Evolutionary conservation across 148 eudicot genomes (phyloP), one percentile per base, ranked within the genome.

Genomic region (Salicornia ramosissima): DNA sequence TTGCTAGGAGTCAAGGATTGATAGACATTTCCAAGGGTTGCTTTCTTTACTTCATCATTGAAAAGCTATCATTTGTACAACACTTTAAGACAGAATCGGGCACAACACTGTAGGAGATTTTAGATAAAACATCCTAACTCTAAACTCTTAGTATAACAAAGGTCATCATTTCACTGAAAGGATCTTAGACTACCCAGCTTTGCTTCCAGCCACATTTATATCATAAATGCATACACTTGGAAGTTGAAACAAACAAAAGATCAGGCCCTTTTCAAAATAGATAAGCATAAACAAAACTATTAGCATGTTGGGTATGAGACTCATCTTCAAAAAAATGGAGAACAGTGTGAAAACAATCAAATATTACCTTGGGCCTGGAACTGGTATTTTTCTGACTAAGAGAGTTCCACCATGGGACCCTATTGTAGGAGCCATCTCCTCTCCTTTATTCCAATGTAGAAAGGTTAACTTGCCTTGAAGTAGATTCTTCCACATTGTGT

Each of bases 361-460:
- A 51, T 68, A 71, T 77, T 91, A 94, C 99, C 72, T 81, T 78
- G 92, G 79, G 75, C 86, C 90, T 21, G 89, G 78, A 64, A 51
- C 67, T 54, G 99, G 89, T 73, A 94, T 75, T 78, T 81, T 94
- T 74, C 97, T 87, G 43, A 94, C 93, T 70, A 94, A 85, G 84
- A 94, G 91, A 46, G 96, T 90, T 70, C 91, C 96, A 69, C 96
- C 96, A 61, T 88, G 71, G 47, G 74, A 54, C 56, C 83, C 89
- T 49, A 93, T 82, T 12, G 83, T 79, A 10, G 97, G 98, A 59
- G 83, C 84, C 98, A 94, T 90, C 74, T 90, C 90, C 74, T 79
- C 85, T 77, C 97, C 97, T 80, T 87, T 93, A 62, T 79, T 81
- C 87, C 87, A 79, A 70, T 90, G 96, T 78, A 87, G 67, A 76